Evolutionary conservation across 768 basidiomycete species (phyloP).

Genomic region (Suillus sp.): DNA sequence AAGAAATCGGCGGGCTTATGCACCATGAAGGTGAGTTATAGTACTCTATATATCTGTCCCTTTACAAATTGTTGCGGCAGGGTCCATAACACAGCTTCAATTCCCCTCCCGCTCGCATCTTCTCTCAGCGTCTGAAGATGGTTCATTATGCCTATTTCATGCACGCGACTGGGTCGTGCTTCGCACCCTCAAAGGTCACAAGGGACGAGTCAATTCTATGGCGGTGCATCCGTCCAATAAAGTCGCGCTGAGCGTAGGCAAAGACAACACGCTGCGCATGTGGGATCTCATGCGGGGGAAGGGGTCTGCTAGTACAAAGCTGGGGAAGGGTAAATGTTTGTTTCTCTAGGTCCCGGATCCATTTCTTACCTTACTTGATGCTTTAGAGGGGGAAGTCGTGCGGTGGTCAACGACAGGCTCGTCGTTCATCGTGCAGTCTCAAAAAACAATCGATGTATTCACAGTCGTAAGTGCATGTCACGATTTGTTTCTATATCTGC

Average conservation of each 20-base stretch:
- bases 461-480: slow-evolving; percentile 53
- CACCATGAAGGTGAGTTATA: slow-evolving; percentile 81
- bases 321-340: slow-evolving; percentile 72
- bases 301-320: slow-evolving; percentile 83
- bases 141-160: slow-evolving; percentile 85
- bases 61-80: slow-evolving; percentile 41
- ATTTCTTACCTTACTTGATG: slow-evolving; percentile 5
- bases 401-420: slow-evolving; percentile 82
- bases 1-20: slow-evolving; percentile 93
- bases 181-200: slow-evolving; percentile 88
- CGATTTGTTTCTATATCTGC: background rate
- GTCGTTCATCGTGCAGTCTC: slow-evolving; percentile 78
- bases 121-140: slow-evolving; percentile 90
- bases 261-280: slow-evolving; percentile 89
- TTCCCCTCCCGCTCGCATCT: slow-evolving; percentile 92
- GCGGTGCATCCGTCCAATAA: slow-evolving; percentile 94
- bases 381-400: slow-evolving; percentile 87
- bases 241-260: slow-evolving; percentile 88
- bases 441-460: slow-evolving; percentile 80
- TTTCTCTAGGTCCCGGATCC: background rate
- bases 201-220: slow-evolving; percentile 86
- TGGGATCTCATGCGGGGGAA: slow-evolving; percentile 98
- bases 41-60: slow-evolving; percentile 4
- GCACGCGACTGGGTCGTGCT: slow-evolving; percentile 94
- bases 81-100: slow-evolving; percentile 85